Base-by-base conservation (phyloP, 2,329 filamentous ascomycete species). In the Verticillium longisporum region DNA sequence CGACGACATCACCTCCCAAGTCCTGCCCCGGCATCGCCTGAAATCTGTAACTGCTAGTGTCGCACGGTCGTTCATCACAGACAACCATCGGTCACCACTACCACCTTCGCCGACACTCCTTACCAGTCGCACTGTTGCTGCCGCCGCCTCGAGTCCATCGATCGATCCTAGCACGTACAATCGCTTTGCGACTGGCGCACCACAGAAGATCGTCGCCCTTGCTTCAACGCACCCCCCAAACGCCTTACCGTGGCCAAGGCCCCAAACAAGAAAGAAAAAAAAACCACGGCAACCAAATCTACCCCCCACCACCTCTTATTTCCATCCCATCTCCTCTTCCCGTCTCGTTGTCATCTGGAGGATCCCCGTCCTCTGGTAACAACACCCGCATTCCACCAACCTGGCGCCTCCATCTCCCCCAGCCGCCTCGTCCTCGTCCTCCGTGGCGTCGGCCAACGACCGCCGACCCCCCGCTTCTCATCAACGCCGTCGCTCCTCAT, bases 401-500 rank as follows among this genome's bases (percentile, higher is more conserved):
- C 64, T 66, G 64, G 34, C 64, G 63, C 37, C 61, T 41, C 41
- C 64, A 60, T 59, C 65, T 57, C 53, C 57, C 41, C 62, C 60
- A 56, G 62, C 60, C 58, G 62, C 63, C 45, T 50, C 45, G n/a
- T 50, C 41, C 41, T 50, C 41, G 2, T 50, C 45, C 18, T 50
- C 45, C 45, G 45, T 50, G 18, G 26, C 69, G n/a, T 69, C 70
- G 57, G 68, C 67, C 38, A 68, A 67, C 67, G 67, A 69, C 59
- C 63, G 64, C 50, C 64, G 64, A 56, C 62, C 70, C 55, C 60
- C 65, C 57, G 64, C 68, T 58, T 67, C 68, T 53, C 71, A 73
- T 63, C 70, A 69, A 67, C 65, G 70, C 63, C 69, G 71, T 62
- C 69, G 68, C 68, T 72, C 71, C 59, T 68, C 73, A 36, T 59